phyloP scores from a whole-genome alignment of 2,329 filamentous ascomycete genomes.

The Penicillium sp. region DNA sequence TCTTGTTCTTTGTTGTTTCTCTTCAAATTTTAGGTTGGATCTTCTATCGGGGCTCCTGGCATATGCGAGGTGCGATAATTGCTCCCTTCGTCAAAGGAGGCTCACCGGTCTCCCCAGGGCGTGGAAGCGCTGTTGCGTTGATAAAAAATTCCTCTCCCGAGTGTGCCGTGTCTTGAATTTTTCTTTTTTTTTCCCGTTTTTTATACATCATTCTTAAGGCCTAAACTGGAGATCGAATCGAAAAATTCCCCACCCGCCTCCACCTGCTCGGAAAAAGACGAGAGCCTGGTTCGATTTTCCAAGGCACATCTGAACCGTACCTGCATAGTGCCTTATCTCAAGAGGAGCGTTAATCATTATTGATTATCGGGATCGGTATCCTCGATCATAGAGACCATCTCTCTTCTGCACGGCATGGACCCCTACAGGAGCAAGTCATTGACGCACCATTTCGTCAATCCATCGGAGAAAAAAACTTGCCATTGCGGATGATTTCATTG shows the following conservation, averaged over 20 bases:
- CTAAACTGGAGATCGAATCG: conserved; percentile 39
- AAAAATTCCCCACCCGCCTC: conserved; percentile 34
- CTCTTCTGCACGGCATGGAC: too few species aligned
- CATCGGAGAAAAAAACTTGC: conserved; percentile 14
- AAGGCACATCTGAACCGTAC: background rate
- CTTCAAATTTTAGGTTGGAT: background rate
- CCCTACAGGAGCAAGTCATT: background rate
- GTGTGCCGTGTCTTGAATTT: conserved; percentile 17
- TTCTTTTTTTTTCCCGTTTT: conserved; percentile 17
- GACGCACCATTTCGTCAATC: background rate
- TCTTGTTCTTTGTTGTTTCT: background rate
- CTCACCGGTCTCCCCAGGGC: conserved; percentile 8
- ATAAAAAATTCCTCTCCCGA: background rate
- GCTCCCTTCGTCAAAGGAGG: conserved; percentile 4
- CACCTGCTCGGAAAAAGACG: conserved; percentile 39
- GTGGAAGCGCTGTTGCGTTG: background rate
- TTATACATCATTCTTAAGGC: conserved; percentile 26
- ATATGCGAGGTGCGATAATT: conserved; percentile 22
- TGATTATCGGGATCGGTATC: background rate
- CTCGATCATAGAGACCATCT: background rate
- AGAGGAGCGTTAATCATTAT: background rate
- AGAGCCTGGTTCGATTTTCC: conserved; percentile 25
- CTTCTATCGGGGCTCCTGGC: conserved; percentile 18
- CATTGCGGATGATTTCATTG: conserved; percentile 12
- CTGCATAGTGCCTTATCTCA: background rate